Evolutionary conservation across 768 basidiomycete species (phyloP), one percentile per base, ranked within the genome.

Genomic region (Pisolithus tinctorius): DNA sequence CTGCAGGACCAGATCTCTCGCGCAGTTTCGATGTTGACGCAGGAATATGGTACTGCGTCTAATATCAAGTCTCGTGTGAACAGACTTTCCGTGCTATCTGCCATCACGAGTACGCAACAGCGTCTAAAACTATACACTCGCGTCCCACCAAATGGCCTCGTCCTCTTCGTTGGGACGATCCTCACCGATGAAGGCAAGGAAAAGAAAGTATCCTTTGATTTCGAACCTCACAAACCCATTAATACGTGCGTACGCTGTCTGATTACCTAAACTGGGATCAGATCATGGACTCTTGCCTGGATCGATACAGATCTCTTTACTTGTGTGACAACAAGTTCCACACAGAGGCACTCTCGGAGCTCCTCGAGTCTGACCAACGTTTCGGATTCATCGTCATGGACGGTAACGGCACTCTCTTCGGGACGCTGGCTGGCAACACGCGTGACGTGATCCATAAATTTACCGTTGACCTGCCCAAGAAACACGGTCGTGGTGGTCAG

Each of bases 371-470:
- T 17, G 96, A 99, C 68, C 88, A 90, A 58, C 89, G 91, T 64
- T 99, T 98, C 69, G 96, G 93, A 27, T 99, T 99, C 78, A 96
- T 99, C 69, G 92, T 98, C 64, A 98, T 98, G 95, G 95, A 96
- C 63, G 91, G 93, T 75, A 97, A 96, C 69, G 95, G 95, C 36
- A 89, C 93, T 5, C 84, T 99, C 34, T 98, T 97, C 61, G 96
- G 96, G 52, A 89, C 88, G 4, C 82, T 99, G 50, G 83, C 95
- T 0, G 96, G 96, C 45, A 98, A 98, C 71, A 95, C 96, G 17
- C 92, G 96, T 57, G 94, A 97, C 58, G 83, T 99, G 48, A 78
- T 95, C 51, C 96, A 99, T 75, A 98, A 98, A 71, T 97, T 98
- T 75, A 92, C 92, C 17, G 96, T 99, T 66, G 96, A 98, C 71